These are phyloP conservation scores for Agarophyton chilense DNA, from an alignment of 23 red algal species.

Conservation along the genomic window DNA sequence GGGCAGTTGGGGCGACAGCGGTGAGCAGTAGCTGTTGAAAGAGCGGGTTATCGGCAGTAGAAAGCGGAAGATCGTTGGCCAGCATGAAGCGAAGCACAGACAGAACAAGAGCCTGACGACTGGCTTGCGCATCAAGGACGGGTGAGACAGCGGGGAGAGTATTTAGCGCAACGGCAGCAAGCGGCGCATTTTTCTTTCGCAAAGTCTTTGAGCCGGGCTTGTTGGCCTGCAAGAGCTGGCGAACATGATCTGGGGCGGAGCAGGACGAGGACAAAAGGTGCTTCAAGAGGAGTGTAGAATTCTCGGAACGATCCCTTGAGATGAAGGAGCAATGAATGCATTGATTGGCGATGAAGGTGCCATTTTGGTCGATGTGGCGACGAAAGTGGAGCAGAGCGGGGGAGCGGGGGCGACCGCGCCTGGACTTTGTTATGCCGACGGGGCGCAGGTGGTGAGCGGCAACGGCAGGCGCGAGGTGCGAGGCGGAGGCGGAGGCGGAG, in stretches of 20 bases:
- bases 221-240: conserved; percentile 1
- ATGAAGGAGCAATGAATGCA: conserved; percentile 51
- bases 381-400: conserved; percentile 56
- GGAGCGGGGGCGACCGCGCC: conserved; percentile 38
- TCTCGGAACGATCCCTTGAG: conserved; percentile 53
- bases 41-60: neutral
- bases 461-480: neutral
- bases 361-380: conserved; percentile 35
- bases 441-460: neutral
- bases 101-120: neutral
- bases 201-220: neutral
- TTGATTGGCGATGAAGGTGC: conserved; percentile 53
- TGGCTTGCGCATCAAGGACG: neutral
- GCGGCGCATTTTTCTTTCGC: neutral
- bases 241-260: conserved; percentile 1
- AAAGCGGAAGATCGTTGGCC: conserved; percentile 1
- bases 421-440: conserved; percentile 12
- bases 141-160: neutral
- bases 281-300: conserved; percentile 37
- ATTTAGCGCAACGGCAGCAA: neutral
- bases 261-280: conserved; percentile 37
- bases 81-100: conserved; percentile 11
- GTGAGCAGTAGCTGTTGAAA: neutral
- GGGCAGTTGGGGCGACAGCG: no score
- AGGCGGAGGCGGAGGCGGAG: neutral